phyloP scores from a whole-genome alignment of 768 basidiomycete species.

The Gloeophyllum trabeum region DNA sequence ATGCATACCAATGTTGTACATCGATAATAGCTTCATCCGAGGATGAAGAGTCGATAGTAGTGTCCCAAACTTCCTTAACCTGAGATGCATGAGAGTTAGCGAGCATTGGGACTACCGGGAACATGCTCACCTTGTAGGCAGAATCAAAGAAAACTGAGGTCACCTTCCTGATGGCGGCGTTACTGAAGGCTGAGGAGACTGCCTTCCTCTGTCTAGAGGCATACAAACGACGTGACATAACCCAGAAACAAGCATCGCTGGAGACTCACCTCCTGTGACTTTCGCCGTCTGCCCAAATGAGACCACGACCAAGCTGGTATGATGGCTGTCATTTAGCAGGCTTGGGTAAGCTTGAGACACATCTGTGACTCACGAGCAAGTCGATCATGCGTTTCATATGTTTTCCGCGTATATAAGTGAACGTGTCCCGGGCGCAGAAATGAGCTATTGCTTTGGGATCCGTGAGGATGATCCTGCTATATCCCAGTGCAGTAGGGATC shows the following conservation, averaged over 20 bases:
- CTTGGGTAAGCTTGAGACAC: too few species aligned
- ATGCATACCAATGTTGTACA: slow-evolving; percentile 27
- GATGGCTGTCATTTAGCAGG: too few species aligned
- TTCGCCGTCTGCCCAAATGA: slow-evolving; percentile 31
- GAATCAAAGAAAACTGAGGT: slow-evolving; percentile 39
- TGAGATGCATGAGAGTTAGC: slow-evolving; percentile 5
- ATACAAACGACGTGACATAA: background rate
- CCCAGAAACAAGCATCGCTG: slow-evolving; percentile 14
- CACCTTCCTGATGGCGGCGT: slow-evolving; percentile 35
- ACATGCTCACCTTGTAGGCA: slow-evolving; percentile 29
- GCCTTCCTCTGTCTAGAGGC: slow-evolving; percentile 37
- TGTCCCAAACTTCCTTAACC: slow-evolving; percentile 25
- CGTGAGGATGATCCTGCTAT: slow-evolving; percentile 9
- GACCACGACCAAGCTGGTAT: too few species aligned
- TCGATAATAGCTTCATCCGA: slow-evolving; percentile 25
- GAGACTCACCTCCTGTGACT: slow-evolving; percentile 25
- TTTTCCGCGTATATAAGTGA: slow-evolving; percentile 30
- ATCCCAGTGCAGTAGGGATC: slow-evolving; percentile 19
- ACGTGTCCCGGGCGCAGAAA: slow-evolving; percentile 38
- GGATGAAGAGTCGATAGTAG: slow-evolving; percentile 11
- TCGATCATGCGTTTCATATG: slow-evolving; percentile 19
- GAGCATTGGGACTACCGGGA: background rate
- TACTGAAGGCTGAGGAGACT: slow-evolving; percentile 40
- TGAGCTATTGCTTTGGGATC: slow-evolving; percentile 37
- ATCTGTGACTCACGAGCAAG: too few species aligned